These are phyloP conservation scores for Trypanosoma cruzi DNA, from an alignment of 208 protist species.

Conservation along the genomic window DNA sequence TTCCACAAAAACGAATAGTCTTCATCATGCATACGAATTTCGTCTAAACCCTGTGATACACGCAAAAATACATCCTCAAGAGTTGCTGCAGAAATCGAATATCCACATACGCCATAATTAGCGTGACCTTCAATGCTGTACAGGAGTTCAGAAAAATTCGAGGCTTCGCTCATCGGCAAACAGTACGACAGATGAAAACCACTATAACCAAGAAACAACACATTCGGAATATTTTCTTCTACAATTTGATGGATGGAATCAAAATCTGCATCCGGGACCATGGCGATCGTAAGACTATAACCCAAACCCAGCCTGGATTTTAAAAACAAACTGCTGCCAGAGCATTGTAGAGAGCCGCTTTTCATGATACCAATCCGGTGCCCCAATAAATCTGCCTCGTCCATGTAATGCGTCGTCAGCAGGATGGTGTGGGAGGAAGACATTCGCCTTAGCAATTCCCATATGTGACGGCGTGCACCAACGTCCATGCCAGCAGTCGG, in stretches of 20 bases:
- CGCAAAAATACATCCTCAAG: conserved; percentile 83
- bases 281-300: conserved; percentile 50
- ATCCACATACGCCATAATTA: conserved; percentile 37
- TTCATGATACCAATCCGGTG: conserved; percentile 93
- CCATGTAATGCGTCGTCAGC: conserved; percentile 95
- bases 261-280: conserved; percentile 24
- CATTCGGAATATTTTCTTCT: too few relatives aligned
- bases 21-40: too few relatives aligned
- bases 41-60: too few relatives aligned
- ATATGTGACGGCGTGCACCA: conserved; percentile 73
- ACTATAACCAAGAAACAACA: conserved; percentile 12
- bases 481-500: conserved; percentile 92
- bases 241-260: conserved; percentile 34
- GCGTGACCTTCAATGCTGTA: conserved; percentile 31
- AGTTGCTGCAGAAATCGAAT: conserved; percentile 66
- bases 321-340: conserved; percentile 61
- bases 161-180: conserved; percentile 47
- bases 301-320: conserved; percentile 63
- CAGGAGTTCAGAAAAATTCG: conserved; percentile 47
- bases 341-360: conserved; percentile 56
- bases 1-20: not conserved
- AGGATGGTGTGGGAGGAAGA: conserved; percentile 58
- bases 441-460: conserved; percentile 68
- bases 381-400: conserved; percentile 96
- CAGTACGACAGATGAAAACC: conserved; percentile 52